Conservation (phyloP, 768 basidiomycete genomes). For the Suillus paluster region DNA sequence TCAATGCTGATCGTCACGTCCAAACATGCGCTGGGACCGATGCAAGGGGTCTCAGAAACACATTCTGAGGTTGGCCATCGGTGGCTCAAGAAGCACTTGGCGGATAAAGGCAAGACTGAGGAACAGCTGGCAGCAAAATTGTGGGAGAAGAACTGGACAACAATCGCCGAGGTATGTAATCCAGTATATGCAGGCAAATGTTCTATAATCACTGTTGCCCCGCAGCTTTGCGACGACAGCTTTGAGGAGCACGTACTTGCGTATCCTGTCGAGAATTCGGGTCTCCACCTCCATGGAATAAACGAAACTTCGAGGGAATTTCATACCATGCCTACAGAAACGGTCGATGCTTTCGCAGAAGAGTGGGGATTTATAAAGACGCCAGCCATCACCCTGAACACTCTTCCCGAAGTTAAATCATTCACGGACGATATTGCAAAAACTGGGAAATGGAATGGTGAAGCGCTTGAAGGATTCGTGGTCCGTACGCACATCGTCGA, state of each 20-base stretch:
- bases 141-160: slow-evolving; percentile 87
- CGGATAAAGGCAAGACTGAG: slow-evolving; percentile 64
- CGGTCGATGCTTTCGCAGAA: slow-evolving; percentile 79
- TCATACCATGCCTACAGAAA: slow-evolving; percentile 66
- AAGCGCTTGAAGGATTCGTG: slow-evolving; percentile 92
- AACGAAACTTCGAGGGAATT: slow-evolving; percentile 74
- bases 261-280: slow-evolving; percentile 81
- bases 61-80: slow-evolving; percentile 85
- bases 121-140: slow-evolving; percentile 73
- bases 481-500: slow-evolving; percentile 73
- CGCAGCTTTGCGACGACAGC: slow-evolving; percentile 91
- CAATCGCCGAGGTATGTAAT: slow-evolving; percentile 80
- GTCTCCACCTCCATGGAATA: slow-evolving; percentile 92
- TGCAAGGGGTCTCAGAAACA: slow-evolving; percentile 46
- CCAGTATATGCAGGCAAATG: neutral
- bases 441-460: slow-evolving; percentile 80
- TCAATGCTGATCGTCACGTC: slow-evolving; percentile 83
- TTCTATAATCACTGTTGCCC: neutral
- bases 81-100: slow-evolving; percentile 80
- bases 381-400: slow-evolving; percentile 53
- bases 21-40: slow-evolving; percentile 85
- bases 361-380: slow-evolving; percentile 95
- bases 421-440: slow-evolving; percentile 74
- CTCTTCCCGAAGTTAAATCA: slow-evolving; percentile 65
- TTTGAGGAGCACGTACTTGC: slow-evolving; percentile 97